phyloP scores from a whole-genome alignment of 306 rosid genomes.

The Lathyrus tuberosus region DNA sequence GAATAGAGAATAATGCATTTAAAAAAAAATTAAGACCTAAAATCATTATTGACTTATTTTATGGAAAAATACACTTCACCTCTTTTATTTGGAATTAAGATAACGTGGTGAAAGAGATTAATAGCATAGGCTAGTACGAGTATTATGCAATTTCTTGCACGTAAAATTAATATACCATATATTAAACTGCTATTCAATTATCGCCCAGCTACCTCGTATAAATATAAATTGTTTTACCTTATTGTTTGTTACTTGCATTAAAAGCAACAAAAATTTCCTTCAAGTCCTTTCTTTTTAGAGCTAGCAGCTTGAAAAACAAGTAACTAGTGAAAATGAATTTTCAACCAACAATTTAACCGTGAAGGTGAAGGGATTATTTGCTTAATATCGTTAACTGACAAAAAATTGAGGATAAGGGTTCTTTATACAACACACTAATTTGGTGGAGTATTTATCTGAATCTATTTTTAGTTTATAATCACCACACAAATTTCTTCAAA shows the following conservation, averaged over 20 bases:
- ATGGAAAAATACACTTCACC: not conserved
- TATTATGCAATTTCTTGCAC: conserved; percentile 1
- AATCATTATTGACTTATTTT: not conserved
- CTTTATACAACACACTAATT: not conserved
- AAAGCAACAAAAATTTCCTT: not conserved
- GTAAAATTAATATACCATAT: not conserved
- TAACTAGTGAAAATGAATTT: not conserved
- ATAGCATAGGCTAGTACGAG: not conserved
- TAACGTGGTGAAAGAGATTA: not conserved
- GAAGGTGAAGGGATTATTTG: not conserved
- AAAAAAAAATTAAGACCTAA: not conserved
- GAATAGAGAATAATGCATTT: too few relatives aligned
- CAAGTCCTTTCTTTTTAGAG: conserved; percentile 4
- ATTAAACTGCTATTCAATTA: not conserved
- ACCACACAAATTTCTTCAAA: not conserved
- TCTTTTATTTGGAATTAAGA: not conserved
- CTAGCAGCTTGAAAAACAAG: conserved; percentile 5
- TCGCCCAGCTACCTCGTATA: conserved; percentile 2
- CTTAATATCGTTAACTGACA: not conserved
- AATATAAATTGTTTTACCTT: not conserved
- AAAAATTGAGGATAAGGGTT: not conserved
- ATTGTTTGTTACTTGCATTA: not conserved
- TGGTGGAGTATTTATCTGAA: not conserved
- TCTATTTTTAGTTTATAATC: not conserved
- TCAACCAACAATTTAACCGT: not conserved